A percentile compares a stretch with the other conserved stretches of the same genome.
phyloP scores from a whole-genome alignment of 257 asterid species.

The Cinchona pubescens region DNA sequence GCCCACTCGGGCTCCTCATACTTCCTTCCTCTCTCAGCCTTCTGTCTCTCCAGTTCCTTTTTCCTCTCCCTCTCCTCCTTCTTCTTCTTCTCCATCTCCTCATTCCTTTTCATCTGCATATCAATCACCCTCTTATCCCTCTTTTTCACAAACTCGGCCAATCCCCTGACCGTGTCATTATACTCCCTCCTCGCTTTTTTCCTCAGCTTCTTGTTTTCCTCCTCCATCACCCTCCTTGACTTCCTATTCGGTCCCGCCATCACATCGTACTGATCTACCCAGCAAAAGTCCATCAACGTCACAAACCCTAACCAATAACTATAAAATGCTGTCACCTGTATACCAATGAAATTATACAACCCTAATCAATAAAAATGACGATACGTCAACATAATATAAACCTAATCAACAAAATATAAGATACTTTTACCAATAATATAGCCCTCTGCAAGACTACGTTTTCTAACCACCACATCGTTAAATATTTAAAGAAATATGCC shows the following conservation, averaged over 20 bases:
- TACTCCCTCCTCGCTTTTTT: constrained; percentile 81
- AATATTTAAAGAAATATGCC: neutral
- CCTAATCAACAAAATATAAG: too few species aligned
- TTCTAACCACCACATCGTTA: neutral
- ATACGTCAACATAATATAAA: too few species aligned
- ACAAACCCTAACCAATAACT: constrained; percentile 78
- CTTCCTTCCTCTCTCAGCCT: constrained; percentile 65
- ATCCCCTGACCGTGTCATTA: constrained; percentile 85
- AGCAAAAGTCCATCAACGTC: constrained; percentile 75
- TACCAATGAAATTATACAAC: neutral
- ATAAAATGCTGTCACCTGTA: constrained; percentile 92
- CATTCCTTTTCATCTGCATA: constrained; percentile 82
- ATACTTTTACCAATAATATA: too few species aligned
- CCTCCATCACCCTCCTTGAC: constrained; percentile 86
- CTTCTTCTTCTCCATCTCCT: constrained; percentile 77
- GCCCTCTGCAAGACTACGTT: neutral
- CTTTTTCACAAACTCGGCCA: constrained; percentile 86
- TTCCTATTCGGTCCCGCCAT: constrained; percentile 84
- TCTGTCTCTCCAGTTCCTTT: constrained; percentile 78
- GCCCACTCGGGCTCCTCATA: constrained; percentile 92
- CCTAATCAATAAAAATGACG: too few species aligned
- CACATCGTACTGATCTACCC: constrained; percentile 84
- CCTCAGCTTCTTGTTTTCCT: constrained; percentile 87
- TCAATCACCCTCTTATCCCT: constrained; percentile 94
- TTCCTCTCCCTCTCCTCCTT: constrained; percentile 70